Conservation (phyloP, 441 rosid genomes). For the Euphorbia corollata region DNA sequence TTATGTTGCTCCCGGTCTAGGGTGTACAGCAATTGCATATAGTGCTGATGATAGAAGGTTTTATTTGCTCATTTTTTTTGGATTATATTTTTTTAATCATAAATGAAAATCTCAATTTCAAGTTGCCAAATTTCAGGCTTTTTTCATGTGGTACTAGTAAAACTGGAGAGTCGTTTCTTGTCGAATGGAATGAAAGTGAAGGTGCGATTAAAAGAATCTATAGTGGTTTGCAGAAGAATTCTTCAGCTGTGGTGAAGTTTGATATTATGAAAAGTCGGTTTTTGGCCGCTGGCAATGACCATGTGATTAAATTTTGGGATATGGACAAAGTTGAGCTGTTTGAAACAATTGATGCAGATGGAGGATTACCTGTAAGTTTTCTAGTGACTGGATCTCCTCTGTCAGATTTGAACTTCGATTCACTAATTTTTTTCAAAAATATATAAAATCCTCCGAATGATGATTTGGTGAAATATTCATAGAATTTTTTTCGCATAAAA, state of each 20-base stretch:
- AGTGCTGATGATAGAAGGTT: constrained; percentile 43
- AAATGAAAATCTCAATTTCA: not conserved
- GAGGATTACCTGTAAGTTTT: constrained; percentile 45
- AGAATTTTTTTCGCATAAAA: not conserved
- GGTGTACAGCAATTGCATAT: constrained; percentile 44
- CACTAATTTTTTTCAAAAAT: no score
- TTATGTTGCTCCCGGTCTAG: constrained; percentile 48
- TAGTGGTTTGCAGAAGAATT: constrained; percentile 36
- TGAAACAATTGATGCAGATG: constrained; percentile 38
- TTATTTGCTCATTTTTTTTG: constrained; percentile 11
- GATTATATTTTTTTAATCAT: constrained; percentile 1
- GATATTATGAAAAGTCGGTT: constrained; percentile 36
- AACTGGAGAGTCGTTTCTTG: constrained; percentile 46
- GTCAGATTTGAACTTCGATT: not conserved
- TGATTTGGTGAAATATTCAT: not conserved
- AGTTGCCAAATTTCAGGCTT: constrained; percentile 28
- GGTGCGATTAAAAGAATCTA: constrained; percentile 40
- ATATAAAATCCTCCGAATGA: no score
- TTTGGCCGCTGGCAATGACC: constrained; percentile 57
- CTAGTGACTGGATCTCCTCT: constrained; percentile 7
- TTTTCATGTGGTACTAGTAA: constrained; percentile 52
- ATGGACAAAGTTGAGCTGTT: constrained; percentile 40
- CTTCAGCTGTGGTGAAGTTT: constrained; percentile 39
- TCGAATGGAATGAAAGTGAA: constrained; percentile 59
- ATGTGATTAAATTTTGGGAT: constrained; percentile 50